Percentiles rank a stretch among this genome's conserved stretches.
Evolutionary conservation across 1,139 yeast genomes (phyloP).

Genomic region (Hansenula lynferdii): DNA sequence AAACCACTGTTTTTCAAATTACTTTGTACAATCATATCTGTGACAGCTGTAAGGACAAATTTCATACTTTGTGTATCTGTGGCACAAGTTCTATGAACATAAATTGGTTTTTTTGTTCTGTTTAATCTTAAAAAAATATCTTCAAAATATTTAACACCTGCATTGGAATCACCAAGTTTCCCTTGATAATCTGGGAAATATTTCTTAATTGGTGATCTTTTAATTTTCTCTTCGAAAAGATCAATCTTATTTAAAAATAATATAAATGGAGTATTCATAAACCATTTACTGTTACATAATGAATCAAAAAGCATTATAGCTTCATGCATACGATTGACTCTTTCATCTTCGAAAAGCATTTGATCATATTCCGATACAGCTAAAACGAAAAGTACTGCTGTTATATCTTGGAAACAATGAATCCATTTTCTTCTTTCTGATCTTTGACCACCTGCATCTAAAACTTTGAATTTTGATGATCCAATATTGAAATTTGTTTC

Average conservation of each 20-base stretch:
- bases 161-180: slow-evolving; percentile 54
- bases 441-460: slow-evolving; percentile 98
- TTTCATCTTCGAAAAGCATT: slow-evolving; percentile 81
- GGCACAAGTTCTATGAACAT: slow-evolving; percentile 93
- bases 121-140: slow-evolving; percentile 57
- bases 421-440: slow-evolving; percentile 95
- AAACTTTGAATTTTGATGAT: slow-evolving; percentile 62
- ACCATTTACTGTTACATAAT: slow-evolving; percentile 83
- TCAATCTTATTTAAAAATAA: slow-evolving; percentile 88
- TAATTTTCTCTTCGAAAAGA: slow-evolving; percentile 66
- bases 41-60: slow-evolving; percentile 87
- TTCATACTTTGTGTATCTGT: slow-evolving; percentile 87
- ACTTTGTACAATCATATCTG: slow-evolving; percentile 84
- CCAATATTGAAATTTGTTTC: slow-evolving; percentile 77
- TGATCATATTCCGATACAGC: slow-evolving; percentile 95
- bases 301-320: slow-evolving; percentile 81
- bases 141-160: slow-evolving; percentile 65
- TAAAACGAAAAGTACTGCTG: slow-evolving; percentile 85
- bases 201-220: slow-evolving; percentile 54
- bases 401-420: slow-evolving; percentile 89
- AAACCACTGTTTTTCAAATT: slow-evolving; percentile 82
- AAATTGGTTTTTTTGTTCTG: slow-evolving; percentile 67
- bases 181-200: slow-evolving; percentile 75
- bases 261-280: slow-evolving; percentile 80
- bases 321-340: slow-evolving; percentile 90